Evolutionary conservation across 768 basidiomycete species (phyloP).

Genomic region (Lentinus tigrinus): DNA sequence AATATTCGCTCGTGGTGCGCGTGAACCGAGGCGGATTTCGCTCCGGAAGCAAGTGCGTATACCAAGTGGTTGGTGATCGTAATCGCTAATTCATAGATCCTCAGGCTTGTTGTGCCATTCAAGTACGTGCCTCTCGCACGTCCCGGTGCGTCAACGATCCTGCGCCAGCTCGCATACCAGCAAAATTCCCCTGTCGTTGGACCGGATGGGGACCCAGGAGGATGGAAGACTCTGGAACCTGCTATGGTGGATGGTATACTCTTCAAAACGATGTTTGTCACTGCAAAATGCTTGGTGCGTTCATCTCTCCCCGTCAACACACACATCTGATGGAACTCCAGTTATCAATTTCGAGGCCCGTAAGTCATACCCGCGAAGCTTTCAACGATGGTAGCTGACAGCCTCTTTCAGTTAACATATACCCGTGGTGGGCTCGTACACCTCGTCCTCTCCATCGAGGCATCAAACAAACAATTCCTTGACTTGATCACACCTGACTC

Average conservation of each 20-base stretch:
- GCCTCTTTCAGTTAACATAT: constrained; percentile 16
- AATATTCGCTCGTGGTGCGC: constrained; percentile 18
- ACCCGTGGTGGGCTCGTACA: constrained; percentile 22
- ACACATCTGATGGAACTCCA: too few species aligned
- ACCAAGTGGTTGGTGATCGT: neutral
- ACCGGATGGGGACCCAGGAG: constrained; percentile 24
- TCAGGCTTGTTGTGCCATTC: constrained; percentile 19
- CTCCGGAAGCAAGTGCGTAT: constrained; percentile 13
- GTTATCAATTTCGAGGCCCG: constrained; percentile 19
- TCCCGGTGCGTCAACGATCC: constrained; percentile 21
- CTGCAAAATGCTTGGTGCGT: constrained; percentile 16
- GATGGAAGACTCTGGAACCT: constrained; percentile 21
- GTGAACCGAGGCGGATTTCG: constrained; percentile 19
- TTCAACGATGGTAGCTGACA: neutral
- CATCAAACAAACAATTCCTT: constrained; percentile 18
- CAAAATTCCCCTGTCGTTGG: constrained; percentile 20
- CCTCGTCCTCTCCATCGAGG: constrained; percentile 8
- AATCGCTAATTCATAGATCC: neutral
- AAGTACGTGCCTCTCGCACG: constrained; percentile 20
- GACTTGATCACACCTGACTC: constrained; percentile 19
- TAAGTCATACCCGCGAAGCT: neutral
- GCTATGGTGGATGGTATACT: constrained; percentile 14
- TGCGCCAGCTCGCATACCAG: constrained; percentile 24
- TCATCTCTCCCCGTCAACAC: neutral
- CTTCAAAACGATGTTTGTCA: constrained; percentile 19